Evolutionary conservation across 176 grass and related monocot genomes (phyloP).

Genomic region (Eleusine coracana): DNA sequence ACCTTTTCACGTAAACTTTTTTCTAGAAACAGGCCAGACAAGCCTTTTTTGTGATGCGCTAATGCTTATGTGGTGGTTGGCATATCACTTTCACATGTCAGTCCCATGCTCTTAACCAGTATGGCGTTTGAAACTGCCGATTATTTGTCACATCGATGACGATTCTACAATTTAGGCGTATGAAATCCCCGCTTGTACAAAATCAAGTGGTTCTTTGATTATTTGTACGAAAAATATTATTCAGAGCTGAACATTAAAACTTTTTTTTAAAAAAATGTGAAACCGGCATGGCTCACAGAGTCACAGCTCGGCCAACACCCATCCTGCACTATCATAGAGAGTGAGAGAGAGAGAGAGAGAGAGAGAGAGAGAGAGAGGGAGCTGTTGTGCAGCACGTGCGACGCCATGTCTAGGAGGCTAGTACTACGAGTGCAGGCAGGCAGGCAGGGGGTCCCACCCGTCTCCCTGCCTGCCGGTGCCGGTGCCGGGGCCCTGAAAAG

Average conservation of each 20-base stretch:
- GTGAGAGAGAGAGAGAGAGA: no score
- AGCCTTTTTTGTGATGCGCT: conserved; percentile 17
- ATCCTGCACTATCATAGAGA: neutral
- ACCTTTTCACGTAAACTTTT: neutral
- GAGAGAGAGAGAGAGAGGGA: neutral
- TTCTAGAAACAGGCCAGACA: neutral
- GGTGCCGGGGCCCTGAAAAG: conserved; percentile 1
- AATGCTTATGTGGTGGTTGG: neutral
- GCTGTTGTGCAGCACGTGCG: neutral
- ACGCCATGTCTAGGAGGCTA: neutral
- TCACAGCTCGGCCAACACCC: neutral
- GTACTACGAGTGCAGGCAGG: neutral
- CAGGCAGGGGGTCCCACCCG: neutral
- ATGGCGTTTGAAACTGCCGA: neutral
- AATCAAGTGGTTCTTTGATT: no score
- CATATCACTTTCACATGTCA: neutral
- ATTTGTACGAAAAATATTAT: no score
- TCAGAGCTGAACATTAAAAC: no score
- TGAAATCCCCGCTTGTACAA: no score
- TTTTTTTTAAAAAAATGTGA: neutral
- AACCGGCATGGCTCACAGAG: neutral
- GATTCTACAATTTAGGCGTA: no score
- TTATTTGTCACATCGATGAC: neutral
- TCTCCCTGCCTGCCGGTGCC: neutral
- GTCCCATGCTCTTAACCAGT: neutral